Base-by-base conservation (phyloP, 257 asterid species). In the Forsythia suspensa region DNA sequence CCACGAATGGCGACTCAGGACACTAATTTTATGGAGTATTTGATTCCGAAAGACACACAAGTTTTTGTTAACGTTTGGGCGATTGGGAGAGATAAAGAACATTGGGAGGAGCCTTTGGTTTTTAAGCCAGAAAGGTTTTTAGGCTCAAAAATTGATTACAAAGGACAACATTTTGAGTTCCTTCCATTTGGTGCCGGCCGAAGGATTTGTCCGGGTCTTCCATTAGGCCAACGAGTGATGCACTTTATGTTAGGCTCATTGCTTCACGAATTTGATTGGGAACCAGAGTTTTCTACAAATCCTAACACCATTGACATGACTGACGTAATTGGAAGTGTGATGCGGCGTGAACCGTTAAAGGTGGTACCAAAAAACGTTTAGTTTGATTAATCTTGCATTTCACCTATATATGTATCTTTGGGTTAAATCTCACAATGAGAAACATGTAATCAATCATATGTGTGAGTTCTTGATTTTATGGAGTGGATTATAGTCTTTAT, bases 151-250 rank as follows among this genome's bases (percentile, higher is more conserved):
- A 20, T 79, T 16, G 97, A 91, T 36, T 86, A 79, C 36, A 92
- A 75, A 40, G 97, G 93, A 1, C 91, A 87, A 16, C 73, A 89
- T 76, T 90, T 79, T 71, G 89, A 85, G 84, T 71, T 86, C 43
- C 74, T 90, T n/a, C 92, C 95, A 2, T 92, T 90, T 29, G 97
- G 95, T 0, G 90, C 95, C 0, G 91, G 95, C 0, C 77, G 93
- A 59, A 84, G 97, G 78, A 80, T 84, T 42, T 92, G 94, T 43
- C 89, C 84, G 0, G 92, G 91, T 10, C 82, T 92, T 57, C 77
- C 91, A 0, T 76, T 89, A 46, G 93, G 24, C 8, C 65, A 55
- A 16, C 65, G 11, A 4, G 4, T 55, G 65, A 55, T 55, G 65
- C 65, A 55, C 65, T 55, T 55, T 55, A 2, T 55, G 65, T 55